Evolutionary conservation across 306 rosid species (phyloP).

Genomic region (Oemleria cerasiformis): DNA sequence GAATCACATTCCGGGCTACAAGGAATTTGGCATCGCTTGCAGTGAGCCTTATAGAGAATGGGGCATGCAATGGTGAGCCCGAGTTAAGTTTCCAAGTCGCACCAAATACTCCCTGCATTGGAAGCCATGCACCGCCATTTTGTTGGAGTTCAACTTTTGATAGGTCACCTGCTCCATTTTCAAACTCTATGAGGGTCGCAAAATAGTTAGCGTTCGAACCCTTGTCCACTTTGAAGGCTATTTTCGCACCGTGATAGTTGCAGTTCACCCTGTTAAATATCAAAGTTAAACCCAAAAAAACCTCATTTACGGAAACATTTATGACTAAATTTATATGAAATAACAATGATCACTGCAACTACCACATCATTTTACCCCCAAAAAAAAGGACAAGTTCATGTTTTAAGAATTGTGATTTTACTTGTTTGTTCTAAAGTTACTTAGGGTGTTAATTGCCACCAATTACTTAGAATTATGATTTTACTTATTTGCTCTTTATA

Average conservation of each 20-base stretch:
- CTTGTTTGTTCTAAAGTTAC: too few species aligned
- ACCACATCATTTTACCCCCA: too few species aligned
- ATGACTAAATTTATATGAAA: too few species aligned
- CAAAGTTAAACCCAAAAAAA: not conserved
- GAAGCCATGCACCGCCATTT: conserved; percentile 32
- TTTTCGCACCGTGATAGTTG: conserved; percentile 35
- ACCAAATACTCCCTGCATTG: conserved; percentile 68
- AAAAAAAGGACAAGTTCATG: too few species aligned
- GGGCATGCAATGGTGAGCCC: conserved; percentile 42
- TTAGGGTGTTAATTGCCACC: too few species aligned
- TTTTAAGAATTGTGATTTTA: too few species aligned
- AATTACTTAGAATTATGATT: too few species aligned
- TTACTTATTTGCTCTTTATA: too few species aligned
- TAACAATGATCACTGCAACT: too few species aligned
- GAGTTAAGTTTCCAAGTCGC: conserved; percentile 56
- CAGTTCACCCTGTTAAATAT: conserved; percentile 43
- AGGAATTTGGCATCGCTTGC: conserved; percentile 31
- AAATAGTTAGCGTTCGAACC: conserved; percentile 62
- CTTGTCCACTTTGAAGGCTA: conserved; percentile 47
- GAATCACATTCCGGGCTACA: conserved; percentile 54
- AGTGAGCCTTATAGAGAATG: conserved; percentile 54
- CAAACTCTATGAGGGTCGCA: conserved; percentile 48
- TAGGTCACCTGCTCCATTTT: conserved; percentile 61
- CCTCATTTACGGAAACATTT: too few species aligned
- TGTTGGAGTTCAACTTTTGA: conserved; percentile 50